Conservation (phyloP, 2,329 filamentous ascomycete species). For the Ambrosiella xylebori region DNA sequence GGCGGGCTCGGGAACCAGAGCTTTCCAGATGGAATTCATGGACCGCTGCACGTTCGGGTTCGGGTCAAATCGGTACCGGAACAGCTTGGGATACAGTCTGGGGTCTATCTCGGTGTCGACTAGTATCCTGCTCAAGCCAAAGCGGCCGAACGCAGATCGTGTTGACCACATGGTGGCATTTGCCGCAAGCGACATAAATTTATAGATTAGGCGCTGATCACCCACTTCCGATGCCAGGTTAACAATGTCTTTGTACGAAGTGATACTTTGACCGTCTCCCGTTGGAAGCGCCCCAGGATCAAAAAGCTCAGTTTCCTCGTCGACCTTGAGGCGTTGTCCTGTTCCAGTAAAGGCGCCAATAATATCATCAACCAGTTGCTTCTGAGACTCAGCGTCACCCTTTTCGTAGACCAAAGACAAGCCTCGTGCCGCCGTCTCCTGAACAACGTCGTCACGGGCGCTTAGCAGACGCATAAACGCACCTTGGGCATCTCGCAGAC, state of each 20-base stretch:
- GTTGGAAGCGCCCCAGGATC: conserved; percentile 81
- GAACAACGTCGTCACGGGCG: conserved; percentile 82
- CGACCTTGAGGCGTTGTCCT: conserved; percentile 60
- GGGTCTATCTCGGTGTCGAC: conserved; percentile 78
- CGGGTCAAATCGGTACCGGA: conserved; percentile 85
- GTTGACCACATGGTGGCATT: conserved; percentile 96
- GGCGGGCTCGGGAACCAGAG: conserved; percentile 76
- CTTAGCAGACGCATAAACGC: conserved; percentile 78
- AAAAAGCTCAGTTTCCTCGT: conserved; percentile 81
- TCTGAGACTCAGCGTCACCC: conserved; percentile 63
- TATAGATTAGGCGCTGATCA: conserved; percentile 89
- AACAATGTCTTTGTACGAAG: conserved; percentile 95
- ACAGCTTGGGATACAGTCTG: conserved; percentile 89
- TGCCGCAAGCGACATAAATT: conserved; percentile 92
- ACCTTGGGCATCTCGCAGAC: conserved; percentile 61
- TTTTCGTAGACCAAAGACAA: conserved; percentile 88
- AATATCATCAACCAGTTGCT: conserved; percentile 70
- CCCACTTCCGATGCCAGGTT: conserved; percentile 93
- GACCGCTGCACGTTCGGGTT: conserved; percentile 83
- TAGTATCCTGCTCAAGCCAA: conserved; percentile 80
- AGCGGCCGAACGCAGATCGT: conserved; percentile 86
- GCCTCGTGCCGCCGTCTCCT: conserved; percentile 85
- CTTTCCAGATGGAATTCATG: conserved; percentile 97
- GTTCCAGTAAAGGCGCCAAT: conserved; percentile 76
- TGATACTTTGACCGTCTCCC: conserved; percentile 74